Evolutionary conservation across 805 yeast species (phyloP), one percentile per base, ranked within the genome.

Genomic region (Myxozyma neotropica): DNA sequence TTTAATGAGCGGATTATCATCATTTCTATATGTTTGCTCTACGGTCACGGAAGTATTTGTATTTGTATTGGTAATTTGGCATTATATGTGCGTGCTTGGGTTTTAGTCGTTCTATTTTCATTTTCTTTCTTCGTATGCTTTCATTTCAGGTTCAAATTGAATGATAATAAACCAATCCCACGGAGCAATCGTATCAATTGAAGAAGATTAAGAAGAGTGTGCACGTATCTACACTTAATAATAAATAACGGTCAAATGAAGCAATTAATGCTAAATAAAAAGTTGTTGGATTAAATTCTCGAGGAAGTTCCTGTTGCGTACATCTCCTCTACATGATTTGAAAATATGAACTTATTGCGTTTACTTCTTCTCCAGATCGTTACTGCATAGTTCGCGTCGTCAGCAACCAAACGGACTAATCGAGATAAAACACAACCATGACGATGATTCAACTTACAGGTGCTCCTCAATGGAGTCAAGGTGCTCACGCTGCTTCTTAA

Each of bases 401-500:
- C n/a, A 38, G 55, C 10, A 6, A n/a, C 19, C 10, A 15, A 7
- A 8, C 19, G 6, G 53, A 19, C 23, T 27, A 31, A 27, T 15
- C 7, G 19, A 17, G 27, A 17, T 7, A 36, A n/a, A n/a, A n/a
- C n/a, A n/a, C n/a, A n/a, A n/a, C n/a, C 4, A 36, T 5, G 33
- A 26, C 3, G 21, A 36, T 0, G 6, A 21, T 10, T 21, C 3
- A 23, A 57, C 70, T 17, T 64, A 68, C 67, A 68, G 63, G 40
- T 68, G 67, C 38, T 56, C 23, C 61, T 63, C 67, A 44, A 68
- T 55, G 44, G 58, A 51, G 48, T 59, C 64, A 40, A 68, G 63
- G 42, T 67, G 70, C 53, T 64, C 68, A 36, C 67, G 57, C 74
- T 86, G 94, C 77, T 87, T 80, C 75, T 86, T 83, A 74, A 91